Evolutionary conservation across 345 rosid species (phyloP).

Genomic region (Tarenaya hassleriana): DNA sequence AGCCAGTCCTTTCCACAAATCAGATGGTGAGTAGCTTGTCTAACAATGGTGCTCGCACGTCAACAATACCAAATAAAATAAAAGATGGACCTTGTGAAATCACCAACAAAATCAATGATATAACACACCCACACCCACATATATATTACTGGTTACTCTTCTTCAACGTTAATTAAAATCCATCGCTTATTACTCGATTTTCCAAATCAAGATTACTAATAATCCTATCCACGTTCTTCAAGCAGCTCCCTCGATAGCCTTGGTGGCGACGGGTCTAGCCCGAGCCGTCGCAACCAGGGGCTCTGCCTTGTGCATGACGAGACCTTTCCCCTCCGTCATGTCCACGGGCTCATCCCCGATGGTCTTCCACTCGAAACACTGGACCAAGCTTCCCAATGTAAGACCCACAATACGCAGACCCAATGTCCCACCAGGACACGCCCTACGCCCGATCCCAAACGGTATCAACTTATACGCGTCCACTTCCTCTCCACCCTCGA

Average conservation of each 20-base stretch:
- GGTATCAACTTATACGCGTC: constrained; percentile 23
- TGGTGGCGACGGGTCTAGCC: constrained; percentile 13
- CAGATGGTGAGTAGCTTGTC: too few relatives aligned
- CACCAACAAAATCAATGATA: too few relatives aligned
- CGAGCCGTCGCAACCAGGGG: constrained; percentile 30
- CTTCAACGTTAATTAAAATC: too few relatives aligned
- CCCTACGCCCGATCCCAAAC: constrained; percentile 32
- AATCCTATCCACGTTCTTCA: background rate
- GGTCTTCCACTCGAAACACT: constrained; percentile 35
- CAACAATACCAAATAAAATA: too few relatives aligned
- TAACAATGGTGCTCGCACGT: too few relatives aligned
- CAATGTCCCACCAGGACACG: constrained; percentile 26
- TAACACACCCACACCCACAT: too few relatives aligned
- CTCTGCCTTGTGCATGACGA: constrained; percentile 27
- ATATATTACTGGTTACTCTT: too few relatives aligned
- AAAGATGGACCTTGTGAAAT: too few relatives aligned
- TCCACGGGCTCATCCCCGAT: constrained; percentile 25
- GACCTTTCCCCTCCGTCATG: constrained; percentile 33
- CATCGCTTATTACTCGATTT: too few relatives aligned
- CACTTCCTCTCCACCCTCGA: constrained; percentile 24
- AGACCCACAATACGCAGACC: constrained; percentile 21
- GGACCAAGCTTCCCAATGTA: constrained; percentile 25
- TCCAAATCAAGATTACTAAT: too few relatives aligned
- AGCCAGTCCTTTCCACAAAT: too few relatives aligned
- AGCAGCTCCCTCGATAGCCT: constrained; percentile 2